phyloP scores from a whole-genome alignment of 768 basidiomycete species.

The Leccinellum luteum region DNA sequence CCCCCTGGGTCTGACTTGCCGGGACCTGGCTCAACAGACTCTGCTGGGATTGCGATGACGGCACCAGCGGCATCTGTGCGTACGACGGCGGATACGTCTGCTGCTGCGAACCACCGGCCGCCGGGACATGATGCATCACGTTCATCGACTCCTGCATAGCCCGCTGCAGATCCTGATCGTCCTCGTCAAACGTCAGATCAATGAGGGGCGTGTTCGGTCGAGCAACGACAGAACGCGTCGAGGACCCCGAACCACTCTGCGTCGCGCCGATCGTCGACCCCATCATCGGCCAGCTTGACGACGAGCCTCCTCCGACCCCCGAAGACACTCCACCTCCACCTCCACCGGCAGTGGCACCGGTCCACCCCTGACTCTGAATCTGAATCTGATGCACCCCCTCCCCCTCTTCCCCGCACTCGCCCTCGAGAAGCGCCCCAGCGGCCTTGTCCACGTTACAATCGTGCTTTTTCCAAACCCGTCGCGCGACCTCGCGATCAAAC shows the following conservation, averaged over 20 bases:
- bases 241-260: not conserved
- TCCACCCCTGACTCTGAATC: conserved; percentile 15
- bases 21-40: not conserved
- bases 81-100: conserved; percentile 16
- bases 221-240: not conserved
- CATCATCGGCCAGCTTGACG: conserved; percentile 4
- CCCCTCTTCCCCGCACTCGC: conserved; percentile 41
- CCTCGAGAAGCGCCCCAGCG: conserved; percentile 51
- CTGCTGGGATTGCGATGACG: not conserved
- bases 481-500: conserved; percentile 45
- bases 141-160: conserved; percentile 56
- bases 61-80: conserved; percentile 8
- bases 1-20: not conserved
- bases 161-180: conserved; percentile 47
- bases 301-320: not conserved
- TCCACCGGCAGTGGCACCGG: not conserved
- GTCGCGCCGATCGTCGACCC: not conserved
- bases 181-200: conserved; percentile 61
- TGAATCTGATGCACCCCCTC: conserved; percentile 5
- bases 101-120: conserved; percentile 27
- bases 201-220: conserved; percentile 40
- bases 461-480: conserved; percentile 57
- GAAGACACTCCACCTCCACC: not conserved
- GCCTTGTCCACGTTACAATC: conserved; percentile 58
- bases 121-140: conserved; percentile 14